Percentiles rank a stretch among this genome's conserved stretches.
phyloP scores from a whole-genome alignment of 331 rosid genomes.

The Rosa hybrid region DNA sequence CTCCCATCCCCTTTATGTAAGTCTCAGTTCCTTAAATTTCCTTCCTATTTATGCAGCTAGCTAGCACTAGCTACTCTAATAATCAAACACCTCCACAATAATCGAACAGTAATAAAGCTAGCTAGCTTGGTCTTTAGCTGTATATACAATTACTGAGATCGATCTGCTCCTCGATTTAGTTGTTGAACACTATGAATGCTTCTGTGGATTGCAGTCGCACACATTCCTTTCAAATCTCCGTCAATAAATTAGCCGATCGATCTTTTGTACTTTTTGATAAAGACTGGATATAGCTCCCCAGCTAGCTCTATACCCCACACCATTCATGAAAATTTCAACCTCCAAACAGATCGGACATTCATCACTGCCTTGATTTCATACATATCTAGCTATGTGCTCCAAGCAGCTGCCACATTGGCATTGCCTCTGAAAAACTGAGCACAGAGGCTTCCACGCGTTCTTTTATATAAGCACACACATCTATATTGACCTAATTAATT shows the following conservation, averaged over 20 bases:
- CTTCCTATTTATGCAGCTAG: neutral
- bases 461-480: neutral
- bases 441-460: neutral
- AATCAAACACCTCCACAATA: neutral
- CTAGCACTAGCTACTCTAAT: neutral
- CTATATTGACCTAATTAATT: neutral
- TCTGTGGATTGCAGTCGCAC: neutral
- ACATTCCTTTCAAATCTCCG: slow-evolving; percentile 1
- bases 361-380: neutral
- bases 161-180: neutral
- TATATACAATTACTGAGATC: neutral
- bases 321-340: neutral
- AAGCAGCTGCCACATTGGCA: neutral
- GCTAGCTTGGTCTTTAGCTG: neutral
- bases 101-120: neutral
- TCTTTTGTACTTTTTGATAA: neutral
- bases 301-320: neutral
- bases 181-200: neutral
- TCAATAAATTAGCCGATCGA: neutral
- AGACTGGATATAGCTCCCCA: neutral
- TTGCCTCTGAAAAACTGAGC: neutral
- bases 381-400: too few relatives aligned
- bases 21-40: neutral
- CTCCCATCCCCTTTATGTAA: neutral
- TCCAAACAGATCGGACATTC: neutral